phyloP scores from a whole-genome alignment of 2,329 filamentous ascomycete species.

The Beauveria caledonica region DNA sequence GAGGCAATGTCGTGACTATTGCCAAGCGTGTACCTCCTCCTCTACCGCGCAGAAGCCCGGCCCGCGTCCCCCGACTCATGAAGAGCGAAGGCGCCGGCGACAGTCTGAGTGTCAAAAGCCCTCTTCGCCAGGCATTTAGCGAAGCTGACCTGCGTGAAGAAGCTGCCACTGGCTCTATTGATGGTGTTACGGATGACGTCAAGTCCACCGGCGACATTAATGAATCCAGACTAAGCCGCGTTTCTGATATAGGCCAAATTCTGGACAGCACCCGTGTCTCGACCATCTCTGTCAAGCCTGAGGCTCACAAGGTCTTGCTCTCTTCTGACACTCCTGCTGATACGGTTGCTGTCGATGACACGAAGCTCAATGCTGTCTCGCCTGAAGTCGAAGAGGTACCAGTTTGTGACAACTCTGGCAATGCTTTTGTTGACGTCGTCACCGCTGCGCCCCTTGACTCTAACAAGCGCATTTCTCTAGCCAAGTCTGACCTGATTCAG shows the following conservation, averaged over 20 bases:
- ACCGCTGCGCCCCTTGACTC: background rate
- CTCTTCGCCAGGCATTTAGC: slow-evolving; percentile 41
- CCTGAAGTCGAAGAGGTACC: background rate
- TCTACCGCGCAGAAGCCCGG: slow-evolving; percentile 69
- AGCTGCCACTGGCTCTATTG: slow-evolving; percentile 6
- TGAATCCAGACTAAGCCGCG: background rate
- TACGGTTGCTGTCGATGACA: background rate
- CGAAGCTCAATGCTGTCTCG: background rate
- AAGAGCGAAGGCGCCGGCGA: slow-evolving; percentile 53
- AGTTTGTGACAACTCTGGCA: background rate
- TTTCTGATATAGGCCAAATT: background rate
- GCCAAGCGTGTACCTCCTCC: slow-evolving; percentile 71
- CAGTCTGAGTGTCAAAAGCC: slow-evolving; percentile 42
- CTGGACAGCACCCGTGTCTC: background rate
- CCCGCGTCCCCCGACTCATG: slow-evolving; percentile 46
- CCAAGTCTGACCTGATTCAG: background rate
- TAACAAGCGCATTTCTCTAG: background rate
- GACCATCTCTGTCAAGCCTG: background rate
- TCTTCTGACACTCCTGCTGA: background rate
- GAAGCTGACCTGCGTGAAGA: slow-evolving; percentile 21
- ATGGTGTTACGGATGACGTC: background rate
- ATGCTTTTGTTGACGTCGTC: background rate
- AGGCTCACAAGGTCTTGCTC: background rate
- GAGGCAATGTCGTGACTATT: slow-evolving; percentile 77
- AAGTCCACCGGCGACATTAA: slow-evolving; percentile 6